These are phyloP conservation scores for Kwoniella bestiolae DNA, from an alignment of 768 basidiomycete genomes.

Conservation along the genomic window DNA sequence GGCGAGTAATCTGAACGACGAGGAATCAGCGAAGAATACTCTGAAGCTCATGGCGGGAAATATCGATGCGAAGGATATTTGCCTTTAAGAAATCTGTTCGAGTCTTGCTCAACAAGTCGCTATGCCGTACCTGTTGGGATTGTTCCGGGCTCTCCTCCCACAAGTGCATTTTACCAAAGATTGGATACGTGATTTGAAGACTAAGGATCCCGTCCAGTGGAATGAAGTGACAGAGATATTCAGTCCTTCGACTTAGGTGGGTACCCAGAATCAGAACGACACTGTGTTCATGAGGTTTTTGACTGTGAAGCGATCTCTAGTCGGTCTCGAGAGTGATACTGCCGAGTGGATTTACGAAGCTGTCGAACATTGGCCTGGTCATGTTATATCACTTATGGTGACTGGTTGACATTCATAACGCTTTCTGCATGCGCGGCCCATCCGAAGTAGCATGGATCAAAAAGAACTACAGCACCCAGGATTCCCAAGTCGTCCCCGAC, in stretches of 20 bases:
- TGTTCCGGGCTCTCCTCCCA: neutral
- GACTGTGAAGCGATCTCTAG: no score
- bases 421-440: no score
- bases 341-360: no score
- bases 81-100: neutral
- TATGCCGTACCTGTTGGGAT: neutral
- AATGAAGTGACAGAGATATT: neutral
- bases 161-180: neutral
- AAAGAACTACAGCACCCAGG: neutral
- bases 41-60: neutral
- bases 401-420: no score
- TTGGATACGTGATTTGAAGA: neutral
- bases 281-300: neutral
- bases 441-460: neutral
- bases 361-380: no score
- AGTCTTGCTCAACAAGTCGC: neutral
- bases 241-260: neutral
- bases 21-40: neutral
- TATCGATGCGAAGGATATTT: neutral
- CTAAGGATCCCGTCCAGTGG: neutral
- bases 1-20: conserved; percentile 1
- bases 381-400: no score
- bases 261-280: no score
- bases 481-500: neutral
- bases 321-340: no score